Conservation (phyloP, 352 stramenopile genomes). For the Globisporangium emineosum region DNA sequence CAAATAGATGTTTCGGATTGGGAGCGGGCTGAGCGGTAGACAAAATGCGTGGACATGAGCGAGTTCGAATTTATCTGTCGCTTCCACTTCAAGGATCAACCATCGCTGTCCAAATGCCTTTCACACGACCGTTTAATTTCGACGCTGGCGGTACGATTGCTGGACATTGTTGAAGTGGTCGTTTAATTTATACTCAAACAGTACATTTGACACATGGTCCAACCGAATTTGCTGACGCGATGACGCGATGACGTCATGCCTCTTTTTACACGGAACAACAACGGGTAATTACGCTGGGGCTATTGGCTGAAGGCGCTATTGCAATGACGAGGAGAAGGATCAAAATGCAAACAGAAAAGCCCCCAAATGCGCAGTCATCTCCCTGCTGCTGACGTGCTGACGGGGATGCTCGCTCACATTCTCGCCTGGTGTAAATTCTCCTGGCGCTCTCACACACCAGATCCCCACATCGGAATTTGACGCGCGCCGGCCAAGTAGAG, state of each 20-base stretch:
- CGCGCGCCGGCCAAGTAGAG: constrained; percentile 3
- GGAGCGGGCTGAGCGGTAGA: background rate
- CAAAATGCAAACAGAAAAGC: background rate
- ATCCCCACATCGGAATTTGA: constrained; percentile 17
- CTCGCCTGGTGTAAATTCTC: background rate
- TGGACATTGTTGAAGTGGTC: background rate
- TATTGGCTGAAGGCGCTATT: constrained; percentile 5
- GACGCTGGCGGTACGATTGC: background rate
- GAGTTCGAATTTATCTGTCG: background rate
- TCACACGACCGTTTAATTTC: background rate
- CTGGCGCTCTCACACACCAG: background rate
- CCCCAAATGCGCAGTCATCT: constrained; percentile 7
- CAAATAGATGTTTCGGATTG: background rate
- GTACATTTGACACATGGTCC: too few species aligned
- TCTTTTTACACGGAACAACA: constrained; percentile 11
- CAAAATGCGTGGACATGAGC: background rate
- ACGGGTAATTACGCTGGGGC: constrained; percentile 12
- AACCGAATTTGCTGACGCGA: background rate
- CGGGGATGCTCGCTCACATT: background rate
- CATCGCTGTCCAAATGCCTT: background rate
- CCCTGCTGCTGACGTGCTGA: too few species aligned
- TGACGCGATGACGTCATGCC: constrained; percentile 19
- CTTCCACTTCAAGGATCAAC: background rate
- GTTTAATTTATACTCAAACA: background rate
- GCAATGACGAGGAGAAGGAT: constrained; percentile 1